Percentiles rank a stretch among this genome's conserved stretches.
Evolutionary conservation across 805 yeast species (phyloP).

Genomic region (Schwanniomyces pseudopolymorphus): DNA sequence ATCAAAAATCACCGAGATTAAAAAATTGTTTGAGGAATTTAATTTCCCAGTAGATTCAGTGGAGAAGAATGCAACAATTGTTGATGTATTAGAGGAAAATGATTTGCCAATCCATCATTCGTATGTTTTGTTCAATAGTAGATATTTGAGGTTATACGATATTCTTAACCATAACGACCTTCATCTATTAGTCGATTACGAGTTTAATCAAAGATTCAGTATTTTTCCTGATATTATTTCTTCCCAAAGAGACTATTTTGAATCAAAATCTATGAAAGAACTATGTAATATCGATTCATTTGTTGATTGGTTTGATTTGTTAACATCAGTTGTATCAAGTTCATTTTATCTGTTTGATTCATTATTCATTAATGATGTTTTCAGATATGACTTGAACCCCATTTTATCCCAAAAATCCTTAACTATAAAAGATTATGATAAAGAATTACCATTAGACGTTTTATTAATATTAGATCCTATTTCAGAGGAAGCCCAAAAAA

Average conservation of each 20-base stretch:
- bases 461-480: constrained; percentile 70
- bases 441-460: constrained; percentile 49
- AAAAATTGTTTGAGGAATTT: not conserved
- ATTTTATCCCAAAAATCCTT: constrained; percentile 27
- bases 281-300: constrained; percentile 13
- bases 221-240: constrained; percentile 25
- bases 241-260: constrained; percentile 26
- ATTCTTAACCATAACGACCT: constrained; percentile 26
- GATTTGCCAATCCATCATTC: constrained; percentile 32
- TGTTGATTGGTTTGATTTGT: constrained; percentile 49
- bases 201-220: constrained; percentile 44
- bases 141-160: constrained; percentile 40
- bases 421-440: constrained; percentile 17
- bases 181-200: constrained; percentile 44
- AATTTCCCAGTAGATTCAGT: not conserved
- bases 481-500: constrained; percentile 64
- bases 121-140: constrained; percentile 54
- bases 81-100: constrained; percentile 24
- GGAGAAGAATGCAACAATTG: constrained; percentile 1
- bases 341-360: constrained; percentile 45
- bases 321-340: constrained; percentile 43
- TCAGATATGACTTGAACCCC: constrained; percentile 47
- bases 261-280: constrained; percentile 14
- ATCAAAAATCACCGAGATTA: not conserved
- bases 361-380: constrained; percentile 38